These are phyloP conservation scores for Diphasiastrum complanatum DNA, from an alignment of 83 land plant genomes.

Conservation along the genomic window DNA sequence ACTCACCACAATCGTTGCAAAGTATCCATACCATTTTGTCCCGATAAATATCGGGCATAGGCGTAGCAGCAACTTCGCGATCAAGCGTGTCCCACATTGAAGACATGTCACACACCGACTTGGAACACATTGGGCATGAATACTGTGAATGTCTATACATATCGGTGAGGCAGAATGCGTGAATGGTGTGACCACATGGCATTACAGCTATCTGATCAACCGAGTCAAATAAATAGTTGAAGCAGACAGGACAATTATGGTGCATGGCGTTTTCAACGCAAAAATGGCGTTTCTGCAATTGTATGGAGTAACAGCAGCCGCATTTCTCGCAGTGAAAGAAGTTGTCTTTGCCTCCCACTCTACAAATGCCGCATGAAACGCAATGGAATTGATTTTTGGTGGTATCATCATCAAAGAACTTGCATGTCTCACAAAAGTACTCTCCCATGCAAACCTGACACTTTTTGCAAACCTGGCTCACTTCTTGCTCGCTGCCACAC, in stretches of 20 bases:
- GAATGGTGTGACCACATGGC: slow-evolving; percentile 3
- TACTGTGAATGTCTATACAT: slow-evolving; percentile 1
- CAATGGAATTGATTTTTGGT: slow-evolving; percentile 2
- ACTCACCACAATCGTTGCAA: not conserved
- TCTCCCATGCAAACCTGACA: slow-evolving; percentile 43
- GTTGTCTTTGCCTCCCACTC: slow-evolving; percentile 5
- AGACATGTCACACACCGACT: slow-evolving; percentile 2
- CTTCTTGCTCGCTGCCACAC: slow-evolving; percentile 54
- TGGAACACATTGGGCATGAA: slow-evolving; percentile 1
- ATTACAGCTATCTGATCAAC: not conserved
- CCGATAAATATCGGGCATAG: not conserved
- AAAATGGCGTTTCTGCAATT: not conserved
- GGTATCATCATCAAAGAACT: slow-evolving; percentile 41
- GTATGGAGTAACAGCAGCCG: slow-evolving; percentile 4
- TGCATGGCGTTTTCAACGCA: slow-evolving; percentile 6
- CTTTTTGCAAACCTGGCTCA: slow-evolving; percentile 27
- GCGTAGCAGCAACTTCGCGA: not conserved
- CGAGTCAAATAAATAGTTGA: not conserved
- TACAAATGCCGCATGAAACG: not conserved
- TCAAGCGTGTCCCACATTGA: not conserved
- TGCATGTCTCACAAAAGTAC: slow-evolving; percentile 33
- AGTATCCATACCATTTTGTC: not conserved
- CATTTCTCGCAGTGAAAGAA: slow-evolving; percentile 2
- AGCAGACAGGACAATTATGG: slow-evolving; percentile 7
- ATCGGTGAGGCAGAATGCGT: not conserved